These are phyloP conservation scores for Lablab purpureus DNA, from an alignment of 306 rosid species.

Conservation along the genomic window DNA sequence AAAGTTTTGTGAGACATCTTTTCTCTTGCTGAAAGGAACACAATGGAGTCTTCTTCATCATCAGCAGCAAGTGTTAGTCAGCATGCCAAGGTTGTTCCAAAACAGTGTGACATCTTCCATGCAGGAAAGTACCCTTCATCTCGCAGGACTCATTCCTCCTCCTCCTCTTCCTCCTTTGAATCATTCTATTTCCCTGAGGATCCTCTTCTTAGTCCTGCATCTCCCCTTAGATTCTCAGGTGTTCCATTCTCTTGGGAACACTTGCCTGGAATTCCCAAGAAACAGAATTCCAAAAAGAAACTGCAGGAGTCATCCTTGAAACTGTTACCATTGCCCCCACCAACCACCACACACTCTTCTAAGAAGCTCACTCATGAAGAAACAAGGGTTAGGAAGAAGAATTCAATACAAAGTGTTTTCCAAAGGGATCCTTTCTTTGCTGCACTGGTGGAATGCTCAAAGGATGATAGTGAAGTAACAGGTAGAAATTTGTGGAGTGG, in stretches of 20 bases:
- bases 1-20: slow-evolving; percentile 5
- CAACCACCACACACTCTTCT: slow-evolving; percentile 50
- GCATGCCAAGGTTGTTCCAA: slow-evolving; percentile 44
- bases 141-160: slow-evolving; percentile 59
- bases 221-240: slow-evolving; percentile 71
- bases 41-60: slow-evolving; percentile 57
- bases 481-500: slow-evolving; percentile 51
- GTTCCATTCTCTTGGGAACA: slow-evolving; percentile 99
- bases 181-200: slow-evolving; percentile 59
- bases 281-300: slow-evolving; percentile 56
- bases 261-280: slow-evolving; percentile 91
- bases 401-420: slow-evolving; percentile 15
- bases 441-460: slow-evolving; percentile 88
- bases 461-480: slow-evolving; percentile 48
- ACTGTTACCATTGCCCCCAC: slow-evolving; percentile 75
- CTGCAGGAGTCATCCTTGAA: slow-evolving; percentile 50
- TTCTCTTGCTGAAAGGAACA: slow-evolving; percentile 22
- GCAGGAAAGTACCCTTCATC: slow-evolving; percentile 54
- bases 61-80: slow-evolving; percentile 30
- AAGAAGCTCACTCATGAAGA: slow-evolving; percentile 54
- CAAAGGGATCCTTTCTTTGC: slow-evolving; percentile 87
- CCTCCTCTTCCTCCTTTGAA: slow-evolving; percentile 60
- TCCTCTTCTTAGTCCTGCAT: slow-evolving; percentile 54
- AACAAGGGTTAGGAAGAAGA: slow-evolving; percentile 45
- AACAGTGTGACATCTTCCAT: slow-evolving; percentile 45